Conservation (phyloP, 148 eudicot species). For the Rhododendron molle region DNA sequence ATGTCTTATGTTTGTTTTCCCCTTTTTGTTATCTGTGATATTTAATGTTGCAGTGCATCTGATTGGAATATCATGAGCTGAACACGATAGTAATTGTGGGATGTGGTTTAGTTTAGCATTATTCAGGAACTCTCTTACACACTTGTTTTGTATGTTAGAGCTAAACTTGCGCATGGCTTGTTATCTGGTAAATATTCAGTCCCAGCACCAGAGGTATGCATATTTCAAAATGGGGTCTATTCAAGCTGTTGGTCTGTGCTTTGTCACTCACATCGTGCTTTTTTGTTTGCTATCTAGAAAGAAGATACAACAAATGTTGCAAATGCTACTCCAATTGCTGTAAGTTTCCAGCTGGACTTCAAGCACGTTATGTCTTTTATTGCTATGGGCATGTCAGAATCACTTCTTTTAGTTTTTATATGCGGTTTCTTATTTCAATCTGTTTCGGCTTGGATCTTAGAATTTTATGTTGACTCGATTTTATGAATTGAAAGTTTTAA, state of each 20-base stretch:
- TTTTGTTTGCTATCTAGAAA: conserved; percentile 18
- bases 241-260: conserved; percentile 6
- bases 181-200: conserved; percentile 88
- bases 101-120: background rate
- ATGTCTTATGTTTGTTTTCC: background rate
- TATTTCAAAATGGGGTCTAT: background rate
- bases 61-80: background rate
- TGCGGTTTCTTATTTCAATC: background rate
- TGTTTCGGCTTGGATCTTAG: background rate
- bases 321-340: conserved; percentile 21
- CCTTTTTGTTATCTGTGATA: background rate
- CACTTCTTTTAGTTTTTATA: background rate
- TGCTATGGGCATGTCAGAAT: background rate
- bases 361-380: background rate
- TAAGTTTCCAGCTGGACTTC: conserved; percentile 20
- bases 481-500: background rate
- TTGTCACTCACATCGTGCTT: background rate
- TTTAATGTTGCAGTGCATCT: background rate
- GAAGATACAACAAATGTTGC: conserved; percentile 28
- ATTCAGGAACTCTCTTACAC: background rate
- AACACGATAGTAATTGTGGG: background rate
- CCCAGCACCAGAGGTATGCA: conserved; percentile 66
- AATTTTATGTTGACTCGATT: background rate
- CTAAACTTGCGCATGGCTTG: conserved; percentile 84
- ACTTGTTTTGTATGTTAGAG: conserved; percentile 36